Evolutionary conservation across 306 rosid genomes (phyloP), one percentile per base, ranked within the genome.

Genomic region (Rosa rugosa): DNA sequence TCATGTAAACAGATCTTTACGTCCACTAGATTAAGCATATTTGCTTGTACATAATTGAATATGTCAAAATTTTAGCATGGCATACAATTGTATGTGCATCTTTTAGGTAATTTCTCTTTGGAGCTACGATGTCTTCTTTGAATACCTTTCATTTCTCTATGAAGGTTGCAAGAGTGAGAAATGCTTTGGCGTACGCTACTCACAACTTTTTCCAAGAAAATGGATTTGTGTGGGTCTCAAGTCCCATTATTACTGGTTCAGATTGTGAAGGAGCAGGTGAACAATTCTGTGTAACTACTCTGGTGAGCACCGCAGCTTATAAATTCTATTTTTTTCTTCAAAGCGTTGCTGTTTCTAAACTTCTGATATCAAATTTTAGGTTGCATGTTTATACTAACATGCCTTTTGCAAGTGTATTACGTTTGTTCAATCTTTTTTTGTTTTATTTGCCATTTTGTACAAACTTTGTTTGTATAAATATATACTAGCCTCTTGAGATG

Each of bases 181-280:
- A 92, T 75, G 89, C 90, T 69, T 80, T 95, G 89, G 95, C 97
- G 41, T 88, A 87, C 82, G 97, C 97, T 56, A 92, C 99, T 0
- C 99, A 95, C 88, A 89, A 88, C 73, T 95, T 91, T 87, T 95
- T 92, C 89, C 97, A 95, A 88, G 99, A 92, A 85, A 87, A 95
- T 84, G 99, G 99, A 63, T 91, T 92, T 57, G 84, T 92, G 49
- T 95, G 97, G 99, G 77, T 95, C 50, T 86, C 97, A 27, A 91
- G 94, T 88, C 99, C 99, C 79, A 92, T 95, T 67, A 90, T 95
- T 77, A 95, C 99, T 51, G 94, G 97, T 69, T 95, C 99, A 76
- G 99, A 95, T 84, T 95, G 99, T 77, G 99, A 95, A 87, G 99
- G 99, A 82, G 99, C 96, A 49, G 99, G 99, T 71, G 98, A 95